Base-by-base conservation (phyloP, 2,329 filamentous ascomycete species). In the Apiospora malaysiana region DNA sequence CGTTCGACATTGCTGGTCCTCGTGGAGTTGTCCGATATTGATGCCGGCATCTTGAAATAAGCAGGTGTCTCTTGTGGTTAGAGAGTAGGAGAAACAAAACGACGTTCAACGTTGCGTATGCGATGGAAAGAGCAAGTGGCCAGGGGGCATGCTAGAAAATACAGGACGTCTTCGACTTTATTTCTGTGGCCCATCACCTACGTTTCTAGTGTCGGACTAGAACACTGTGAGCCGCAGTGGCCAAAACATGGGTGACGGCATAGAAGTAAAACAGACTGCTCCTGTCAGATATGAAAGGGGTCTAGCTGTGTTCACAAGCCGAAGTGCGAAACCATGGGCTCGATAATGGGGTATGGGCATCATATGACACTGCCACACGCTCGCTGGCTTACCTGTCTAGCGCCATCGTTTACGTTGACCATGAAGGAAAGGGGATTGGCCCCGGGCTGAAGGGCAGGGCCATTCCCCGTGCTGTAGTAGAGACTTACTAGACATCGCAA, bases 61-160 rank as follows among this genome's bases (percentile, higher is more conserved):
- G 40, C n/a, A n/a, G 23, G 37, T 43, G 10, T 43, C 63, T 25
- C 14, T 12, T 25, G 6, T 14, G 21, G 14, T 23, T 8, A 25
- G 42, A 45, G 32, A 27, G 43, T 8, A 25, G 21, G 6, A 66
- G 6, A 43, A 66, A 32, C 42, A 67, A 67, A 46, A 42, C 27
- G 65, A 67, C 65, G 65, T 46, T 67, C 65, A 67, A 67, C 65
- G 65, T 46, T 59, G 9, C 27, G 18, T 59, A 37, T 21, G 16
- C 7, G 32, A 7, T 12, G 4, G 8, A 27, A n/a, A 37, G 27
- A 59, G 27, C 16, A 2, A 59, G 6, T 32, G 18, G 16, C 3
- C 16, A 21, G 7, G 27, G 37, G 27, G 16, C 51, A n/a, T 59
- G 51, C 6, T 27, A 37, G 14, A 32, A 32, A 16, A 27, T n/a